Evolutionary conservation across 192 early-diverging fungal genomes (phyloP).

Genomic region (Gigaspora rosea): DNA sequence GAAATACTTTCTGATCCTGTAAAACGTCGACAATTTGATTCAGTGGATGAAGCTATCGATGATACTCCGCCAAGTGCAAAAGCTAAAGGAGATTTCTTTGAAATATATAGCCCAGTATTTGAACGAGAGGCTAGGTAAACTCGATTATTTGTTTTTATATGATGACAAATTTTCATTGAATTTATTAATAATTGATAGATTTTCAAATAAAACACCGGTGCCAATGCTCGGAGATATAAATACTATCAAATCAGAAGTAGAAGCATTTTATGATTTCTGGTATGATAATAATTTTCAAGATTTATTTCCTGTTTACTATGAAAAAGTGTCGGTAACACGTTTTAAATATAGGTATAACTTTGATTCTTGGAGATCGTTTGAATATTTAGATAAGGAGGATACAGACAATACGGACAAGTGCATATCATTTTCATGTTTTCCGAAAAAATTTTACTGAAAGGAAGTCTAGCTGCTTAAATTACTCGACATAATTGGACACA

Average conservation of each 20-base stretch:
- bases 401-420: slow-evolving; percentile 78
- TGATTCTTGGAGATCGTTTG: slow-evolving; percentile 98
- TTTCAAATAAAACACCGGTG: slow-evolving; percentile 89
- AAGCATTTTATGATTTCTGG: slow-evolving; percentile 85
- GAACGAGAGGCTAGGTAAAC: slow-evolving; percentile 67
- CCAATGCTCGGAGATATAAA: slow-evolving; percentile 75
- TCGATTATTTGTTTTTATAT: background rate
- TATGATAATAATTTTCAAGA: background rate
- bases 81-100: slow-evolving; percentile 83
- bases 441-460: too few species aligned
- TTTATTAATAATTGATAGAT: slow-evolving; percentile 49
- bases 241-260: slow-evolving; percentile 65
- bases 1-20: slow-evolving; percentile 89
- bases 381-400: slow-evolving; percentile 98
- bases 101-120: slow-evolving; percentile 75
- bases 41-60: slow-evolving; percentile 85
- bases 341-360: slow-evolving; percentile 59
- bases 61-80: slow-evolving; percentile 73
- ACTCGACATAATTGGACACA: background rate
- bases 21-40: slow-evolving; percentile 94
- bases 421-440: background rate
- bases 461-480: too few species aligned
- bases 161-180: background rate
- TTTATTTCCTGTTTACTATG: background rate
- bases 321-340: background rate